Percentiles rank a stretch among this genome's conserved stretches.
These are phyloP conservation scores for Podospora didyma DNA, from an alignment of 495 filamentous ascomycete genomes.

Conservation along the genomic window DNA sequence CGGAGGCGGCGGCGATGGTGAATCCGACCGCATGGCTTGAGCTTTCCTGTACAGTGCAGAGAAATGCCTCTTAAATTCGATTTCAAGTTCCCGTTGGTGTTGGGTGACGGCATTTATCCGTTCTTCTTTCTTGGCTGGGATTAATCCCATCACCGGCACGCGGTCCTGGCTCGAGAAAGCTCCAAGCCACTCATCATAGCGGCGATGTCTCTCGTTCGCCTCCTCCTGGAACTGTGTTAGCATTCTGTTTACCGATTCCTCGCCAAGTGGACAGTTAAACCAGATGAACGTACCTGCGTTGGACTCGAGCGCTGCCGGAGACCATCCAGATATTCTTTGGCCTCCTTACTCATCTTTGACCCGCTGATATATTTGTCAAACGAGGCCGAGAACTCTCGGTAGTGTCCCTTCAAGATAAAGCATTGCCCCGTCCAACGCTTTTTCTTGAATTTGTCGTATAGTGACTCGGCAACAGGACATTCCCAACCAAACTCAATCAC, in stretches of 20 bases:
- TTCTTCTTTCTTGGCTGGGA: conserved; percentile 35
- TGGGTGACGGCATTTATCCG: conserved; percentile 32
- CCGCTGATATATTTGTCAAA: conserved; percentile 44
- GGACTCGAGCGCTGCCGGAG: conserved; percentile 27
- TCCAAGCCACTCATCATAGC: conserved; percentile 36
- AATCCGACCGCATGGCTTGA: conserved; percentile 22
- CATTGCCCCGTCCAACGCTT: conserved; percentile 43
- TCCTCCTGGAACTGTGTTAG: conserved; percentile 28
- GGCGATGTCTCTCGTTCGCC: conserved; percentile 17
- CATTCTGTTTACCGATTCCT: not conserved
- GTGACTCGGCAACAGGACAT: conserved; percentile 38
- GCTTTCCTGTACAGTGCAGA: conserved; percentile 35
- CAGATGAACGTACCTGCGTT: conserved; percentile 24
- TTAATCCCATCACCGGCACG: conserved; percentile 29
- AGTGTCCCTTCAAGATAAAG: conserved; percentile 48
- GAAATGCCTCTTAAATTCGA: conserved; percentile 32
- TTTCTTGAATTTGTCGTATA: conserved; percentile 35
- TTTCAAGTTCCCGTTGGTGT: conserved; percentile 37
- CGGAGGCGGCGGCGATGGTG: not conserved
- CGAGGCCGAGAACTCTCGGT: conserved; percentile 42
- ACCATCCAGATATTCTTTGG: conserved; percentile 38
- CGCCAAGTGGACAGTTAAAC: too few relatives aligned
- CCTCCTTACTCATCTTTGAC: conserved; percentile 35
- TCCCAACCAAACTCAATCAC: conserved; percentile 44
- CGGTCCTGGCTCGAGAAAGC: conserved; percentile 36